Conservation (phyloP, 768 basidiomycete species). For the Trametes punicea region DNA sequence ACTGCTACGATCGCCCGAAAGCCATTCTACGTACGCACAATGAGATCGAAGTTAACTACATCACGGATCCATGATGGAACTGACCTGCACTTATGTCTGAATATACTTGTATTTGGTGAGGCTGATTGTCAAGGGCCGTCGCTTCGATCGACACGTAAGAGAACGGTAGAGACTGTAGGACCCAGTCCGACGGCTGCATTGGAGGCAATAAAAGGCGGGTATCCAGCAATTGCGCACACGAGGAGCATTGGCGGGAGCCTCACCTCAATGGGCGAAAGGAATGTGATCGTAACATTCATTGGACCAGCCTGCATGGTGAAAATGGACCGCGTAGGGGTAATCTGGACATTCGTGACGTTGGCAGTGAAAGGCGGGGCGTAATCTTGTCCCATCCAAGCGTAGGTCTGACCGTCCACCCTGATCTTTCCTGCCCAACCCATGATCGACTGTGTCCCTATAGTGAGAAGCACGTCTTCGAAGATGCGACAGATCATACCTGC, state of each 20-base stretch:
- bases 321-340: slow-evolving; percentile 37
- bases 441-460: background rate
- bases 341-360: slow-evolving; percentile 22
- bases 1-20: slow-evolving; percentile 6
- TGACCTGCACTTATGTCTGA: slow-evolving; percentile 38
- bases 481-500: background rate
- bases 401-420: slow-evolving; percentile 20
- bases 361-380: background rate
- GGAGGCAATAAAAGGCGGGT: no score
- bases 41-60: background rate
- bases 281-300: slow-evolving; percentile 36
- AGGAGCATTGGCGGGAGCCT: background rate
- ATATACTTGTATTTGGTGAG: slow-evolving; percentile 37
- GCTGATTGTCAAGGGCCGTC: slow-evolving; percentile 29
- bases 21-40: slow-evolving; percentile 12
- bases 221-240: no score
- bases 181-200: slow-evolving; percentile 33
- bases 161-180: slow-evolving; percentile 40
- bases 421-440: slow-evolving; percentile 23
- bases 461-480: background rate
- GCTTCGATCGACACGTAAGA: slow-evolving; percentile 35
- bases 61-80: background rate
- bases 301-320: slow-evolving; percentile 34
- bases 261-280: slow-evolving; percentile 40
- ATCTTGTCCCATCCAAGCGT: slow-evolving; percentile 19